Percentiles rank a stretch among this genome's conserved stretches.
Conservation (phyloP, 2,329 filamentous ascomycete species). For the Triangularia setosa region DNA sequence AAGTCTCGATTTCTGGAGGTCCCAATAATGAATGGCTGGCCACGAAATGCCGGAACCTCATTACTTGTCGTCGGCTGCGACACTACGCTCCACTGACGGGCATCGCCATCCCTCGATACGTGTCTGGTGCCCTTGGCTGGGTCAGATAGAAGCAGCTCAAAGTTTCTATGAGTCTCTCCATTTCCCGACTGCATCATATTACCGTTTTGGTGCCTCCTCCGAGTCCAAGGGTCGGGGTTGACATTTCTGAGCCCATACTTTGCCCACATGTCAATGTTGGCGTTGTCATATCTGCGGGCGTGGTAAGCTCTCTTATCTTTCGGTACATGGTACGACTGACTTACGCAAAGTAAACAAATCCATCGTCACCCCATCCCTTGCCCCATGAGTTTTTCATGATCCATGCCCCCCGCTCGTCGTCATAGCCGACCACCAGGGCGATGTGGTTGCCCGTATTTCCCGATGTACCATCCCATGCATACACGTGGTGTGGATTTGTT, state of each 20-base stretch:
- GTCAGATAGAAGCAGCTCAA: constrained; percentile 17
- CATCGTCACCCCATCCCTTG: constrained; percentile 14
- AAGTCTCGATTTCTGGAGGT: constrained; percentile 24
- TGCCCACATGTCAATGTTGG: constrained; percentile 22
- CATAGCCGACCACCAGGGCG: constrained; percentile 21
- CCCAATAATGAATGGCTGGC: constrained; percentile 19
- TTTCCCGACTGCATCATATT: constrained; percentile 23
- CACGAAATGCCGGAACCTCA: not conserved
- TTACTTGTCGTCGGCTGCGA: not conserved
- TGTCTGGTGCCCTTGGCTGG: constrained; percentile 7
- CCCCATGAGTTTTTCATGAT: constrained; percentile 26
- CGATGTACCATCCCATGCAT: constrained; percentile 13
- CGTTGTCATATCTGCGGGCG: constrained; percentile 14
- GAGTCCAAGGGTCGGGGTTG: constrained; percentile 23
- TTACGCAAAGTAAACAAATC: constrained; percentile 24
- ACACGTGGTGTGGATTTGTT: constrained; percentile 1
- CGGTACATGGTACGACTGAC: not conserved
- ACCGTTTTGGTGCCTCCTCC: constrained; percentile 20
- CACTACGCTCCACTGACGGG: constrained; percentile 11
- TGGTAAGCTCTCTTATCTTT: not conserved
- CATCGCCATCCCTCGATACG: constrained; percentile 13
- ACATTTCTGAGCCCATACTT: constrained; percentile 23
- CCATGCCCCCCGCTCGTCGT: constrained; percentile 21
- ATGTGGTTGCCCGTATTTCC: constrained; percentile 20
- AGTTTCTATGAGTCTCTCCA: constrained; percentile 20